A percentile compares a stretch with the other conserved stretches of the same genome.
These are phyloP conservation scores for Luvunga scandens DNA, from an alignment of 345 rosid species.

Conservation along the genomic window DNA sequence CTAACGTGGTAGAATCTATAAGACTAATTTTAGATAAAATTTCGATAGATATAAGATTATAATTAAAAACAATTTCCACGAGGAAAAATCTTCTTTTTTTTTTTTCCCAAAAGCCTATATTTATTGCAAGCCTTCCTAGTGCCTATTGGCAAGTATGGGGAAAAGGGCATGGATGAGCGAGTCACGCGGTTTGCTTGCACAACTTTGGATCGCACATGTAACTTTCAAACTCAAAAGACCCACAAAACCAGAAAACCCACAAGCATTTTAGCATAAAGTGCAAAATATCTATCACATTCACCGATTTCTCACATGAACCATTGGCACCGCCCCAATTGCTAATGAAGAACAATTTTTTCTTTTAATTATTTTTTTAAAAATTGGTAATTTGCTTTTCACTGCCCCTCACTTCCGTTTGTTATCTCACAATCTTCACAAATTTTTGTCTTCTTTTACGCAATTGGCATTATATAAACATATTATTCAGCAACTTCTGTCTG, in stretches of 20 bases:
- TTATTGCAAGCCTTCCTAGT: too few relatives aligned
- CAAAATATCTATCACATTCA: background rate
- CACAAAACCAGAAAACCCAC: background rate
- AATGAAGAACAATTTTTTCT: background rate
- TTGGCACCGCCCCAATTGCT: background rate
- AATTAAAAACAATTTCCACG: too few relatives aligned
- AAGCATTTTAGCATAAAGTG: background rate
- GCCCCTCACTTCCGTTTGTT: background rate
- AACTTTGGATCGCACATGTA: background rate
- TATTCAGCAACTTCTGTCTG: background rate
- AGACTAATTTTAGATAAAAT: too few relatives aligned
- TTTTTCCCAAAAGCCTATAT: too few relatives aligned
- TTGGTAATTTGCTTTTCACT: background rate
- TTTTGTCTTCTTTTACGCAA: slow-evolving; percentile 3
- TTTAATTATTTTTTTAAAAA: background rate
- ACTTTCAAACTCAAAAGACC: background rate
- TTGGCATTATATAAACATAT: background rate
- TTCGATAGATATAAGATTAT: too few relatives aligned
- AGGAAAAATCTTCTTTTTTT: too few relatives aligned
- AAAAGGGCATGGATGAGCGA: background rate
- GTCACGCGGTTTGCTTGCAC: background rate
- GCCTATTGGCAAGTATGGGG: too few relatives aligned
- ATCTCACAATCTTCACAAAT: background rate
- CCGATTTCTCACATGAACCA: background rate
- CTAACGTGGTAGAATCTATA: too few relatives aligned